Base-by-base conservation (phyloP, 176 grass and related monocot species). In the Aegilops sharonensis region DNA sequence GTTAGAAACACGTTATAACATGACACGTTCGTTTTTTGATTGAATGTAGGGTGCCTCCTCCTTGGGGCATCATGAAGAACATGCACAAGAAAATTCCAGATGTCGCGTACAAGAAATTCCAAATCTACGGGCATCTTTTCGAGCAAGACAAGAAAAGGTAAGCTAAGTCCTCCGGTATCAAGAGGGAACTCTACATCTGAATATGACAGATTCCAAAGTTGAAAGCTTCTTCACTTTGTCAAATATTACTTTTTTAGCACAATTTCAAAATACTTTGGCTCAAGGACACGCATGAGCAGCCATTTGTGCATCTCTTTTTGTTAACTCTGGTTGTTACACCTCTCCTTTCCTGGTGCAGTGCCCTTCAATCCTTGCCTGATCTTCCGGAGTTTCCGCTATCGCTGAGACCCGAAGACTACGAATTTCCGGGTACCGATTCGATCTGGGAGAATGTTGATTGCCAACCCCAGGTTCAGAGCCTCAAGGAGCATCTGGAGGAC, bases 21-120 rank as follows among this genome's bases (percentile, higher is more conserved):
- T 60, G n/a, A 29, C 65, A 0, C 15, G 24, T 36, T 90, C 11
- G 54, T 84, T 60, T 83, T 83, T 75, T 40, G 42, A 54, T n/a
- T 87, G 48, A 43, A 88, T 47, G 35, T 70, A 98, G 97, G 85
- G 90, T 92, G 25, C 97, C 94, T 73, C 90, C 90, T 48, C 47
- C 94, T 47, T 98, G 94, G 97, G 97, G 94, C 63, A 88, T 99
- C 50, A 96, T 96, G 97, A 99, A 92, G 72, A 93, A 94, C 63
- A 92, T 99, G 87, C 90, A 92, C 60, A 94, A 91, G 80, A 98
- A 96, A 93, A 95, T 96, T 79, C 97, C 97, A 64, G 92, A 96
- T 89, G 85, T 91, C 2, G 90, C 88, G 1, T 64, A 79, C 71
- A 98, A 92, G 77, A 95, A 93, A 85, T 94, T 88, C 21, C 92